Percentiles rank a stretch among this genome's conserved stretches.
Evolutionary conservation across 2,329 filamentous ascomycete genomes (phyloP).

Genomic region (Talaromyces sp.): DNA sequence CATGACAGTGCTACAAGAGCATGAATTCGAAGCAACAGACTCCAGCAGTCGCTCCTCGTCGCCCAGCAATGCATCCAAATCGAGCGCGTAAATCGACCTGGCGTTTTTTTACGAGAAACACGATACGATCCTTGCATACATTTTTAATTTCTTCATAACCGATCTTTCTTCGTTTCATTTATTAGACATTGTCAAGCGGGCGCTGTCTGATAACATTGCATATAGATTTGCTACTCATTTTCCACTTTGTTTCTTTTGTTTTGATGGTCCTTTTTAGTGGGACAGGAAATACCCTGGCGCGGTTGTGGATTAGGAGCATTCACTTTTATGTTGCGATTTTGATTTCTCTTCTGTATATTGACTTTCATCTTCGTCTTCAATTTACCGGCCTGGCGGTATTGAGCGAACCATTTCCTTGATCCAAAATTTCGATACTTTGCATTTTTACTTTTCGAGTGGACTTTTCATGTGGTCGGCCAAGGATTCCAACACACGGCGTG

Average conservation of each 20-base stretch:
- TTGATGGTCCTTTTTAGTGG: neutral
- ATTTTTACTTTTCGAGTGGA: neutral
- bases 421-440: neutral
- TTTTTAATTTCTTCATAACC: neutral
- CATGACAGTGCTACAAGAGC: constrained; percentile 52
- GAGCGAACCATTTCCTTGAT: neutral
- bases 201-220: neutral
- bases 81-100: neutral
- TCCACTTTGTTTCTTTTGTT: neutral
- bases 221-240: neutral
- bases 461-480: too few species aligned
- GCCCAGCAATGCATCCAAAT: neutral
- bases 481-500: neutral
- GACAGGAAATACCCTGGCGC: neutral
- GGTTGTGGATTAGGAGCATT: neutral
- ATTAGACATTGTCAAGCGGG: neutral
- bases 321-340: neutral
- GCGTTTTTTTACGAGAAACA: neutral
- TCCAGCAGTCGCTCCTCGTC: constrained; percentile 1
- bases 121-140: neutral
- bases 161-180: neutral
- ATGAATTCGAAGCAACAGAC: constrained; percentile 45
- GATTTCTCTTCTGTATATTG: neutral
- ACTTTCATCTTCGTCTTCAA: neutral
- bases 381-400: neutral